Evolutionary conservation across 352 stramenopile genomes (phyloP).

Genomic region (Phytophthora colocasiae): DNA sequence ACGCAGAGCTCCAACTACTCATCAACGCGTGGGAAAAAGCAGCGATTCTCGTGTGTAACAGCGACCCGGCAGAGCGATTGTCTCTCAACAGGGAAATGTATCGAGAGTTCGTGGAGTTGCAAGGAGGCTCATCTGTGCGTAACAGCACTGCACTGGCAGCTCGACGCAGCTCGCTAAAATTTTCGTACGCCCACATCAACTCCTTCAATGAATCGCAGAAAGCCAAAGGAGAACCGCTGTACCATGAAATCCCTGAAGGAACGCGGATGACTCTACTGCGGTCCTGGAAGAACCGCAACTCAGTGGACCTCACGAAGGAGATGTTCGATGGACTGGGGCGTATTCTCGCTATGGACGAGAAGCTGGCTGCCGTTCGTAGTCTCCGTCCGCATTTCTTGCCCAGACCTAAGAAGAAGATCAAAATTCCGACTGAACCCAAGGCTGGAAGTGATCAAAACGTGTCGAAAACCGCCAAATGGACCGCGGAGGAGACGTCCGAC

Average conservation of each 20-base stretch:
- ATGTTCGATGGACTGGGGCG: constrained; percentile 43
- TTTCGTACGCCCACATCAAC: constrained; percentile 42
- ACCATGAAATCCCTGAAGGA: constrained; percentile 35
- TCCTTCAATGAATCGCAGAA: constrained; percentile 46
- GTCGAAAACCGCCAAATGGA: constrained; percentile 41
- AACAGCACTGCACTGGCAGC: constrained; percentile 43
- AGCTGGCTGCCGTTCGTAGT: constrained; percentile 26
- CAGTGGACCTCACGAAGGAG: constrained; percentile 43
- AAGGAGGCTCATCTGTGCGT: constrained; percentile 40
- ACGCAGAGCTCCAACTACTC: constrained; percentile 37
- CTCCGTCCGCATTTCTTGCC: constrained; percentile 24
- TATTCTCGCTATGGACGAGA: constrained; percentile 44
- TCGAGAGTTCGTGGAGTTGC: constrained; percentile 41
- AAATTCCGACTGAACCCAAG: constrained; percentile 5
- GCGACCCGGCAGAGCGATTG: constrained; percentile 20
- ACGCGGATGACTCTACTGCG: constrained; percentile 36
- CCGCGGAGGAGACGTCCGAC: constrained; percentile 39
- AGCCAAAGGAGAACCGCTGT: constrained; percentile 33
- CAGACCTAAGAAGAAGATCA: constrained; percentile 24
- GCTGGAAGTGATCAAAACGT: constrained; percentile 13
- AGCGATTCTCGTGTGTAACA: constrained; percentile 35
- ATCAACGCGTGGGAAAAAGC: constrained; percentile 51
- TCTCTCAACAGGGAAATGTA: constrained; percentile 50
- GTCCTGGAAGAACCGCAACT: constrained; percentile 53
- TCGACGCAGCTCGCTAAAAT: constrained; percentile 49